These are phyloP conservation scores for Auriculariales sp. DNA, from an alignment of 768 basidiomycete species.

Conservation along the genomic window DNA sequence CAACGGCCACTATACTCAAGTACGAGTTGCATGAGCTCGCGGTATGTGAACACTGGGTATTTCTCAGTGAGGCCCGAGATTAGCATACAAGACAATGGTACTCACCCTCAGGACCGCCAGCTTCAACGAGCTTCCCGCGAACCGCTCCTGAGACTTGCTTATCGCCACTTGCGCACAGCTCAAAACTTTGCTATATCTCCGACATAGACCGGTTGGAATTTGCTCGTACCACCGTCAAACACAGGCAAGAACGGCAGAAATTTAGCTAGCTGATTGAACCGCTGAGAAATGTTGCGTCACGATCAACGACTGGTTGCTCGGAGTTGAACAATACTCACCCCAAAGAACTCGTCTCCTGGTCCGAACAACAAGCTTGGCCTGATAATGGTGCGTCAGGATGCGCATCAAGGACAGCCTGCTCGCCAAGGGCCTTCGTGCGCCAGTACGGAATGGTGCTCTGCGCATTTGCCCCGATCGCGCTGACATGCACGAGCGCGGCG, in stretches of 20 bases:
- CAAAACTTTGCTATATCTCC: conserved; percentile 52
- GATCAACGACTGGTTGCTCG: conserved; percentile 1
- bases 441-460: conserved; percentile 42
- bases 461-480: conserved; percentile 60
- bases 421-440: conserved; percentile 49
- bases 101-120: conserved; percentile 37
- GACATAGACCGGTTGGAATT: conserved; percentile 62
- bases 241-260: conserved; percentile 62
- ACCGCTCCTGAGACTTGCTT: conserved; percentile 19
- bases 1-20: conserved; percentile 35
- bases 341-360: conserved; percentile 63
- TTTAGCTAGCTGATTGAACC: conserved; percentile 45
- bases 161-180: conserved; percentile 37
- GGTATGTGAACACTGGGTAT: conserved; percentile 45
- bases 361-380: conserved; percentile 66
- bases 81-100: conserved; percentile 14
- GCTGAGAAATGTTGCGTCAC: conserved; percentile 19
- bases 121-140: conserved; percentile 31
- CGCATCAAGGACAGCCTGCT: conserved; percentile 32
- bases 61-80: background rate
- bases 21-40: conserved; percentile 50
- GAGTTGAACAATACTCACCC: conserved; percentile 25
- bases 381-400: conserved; percentile 44
- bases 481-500: conserved; percentile 50
- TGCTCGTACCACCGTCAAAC: conserved; percentile 50